phyloP scores from a whole-genome alignment of 495 filamentous ascomycete species.

The Penicillium longicatenatum region DNA sequence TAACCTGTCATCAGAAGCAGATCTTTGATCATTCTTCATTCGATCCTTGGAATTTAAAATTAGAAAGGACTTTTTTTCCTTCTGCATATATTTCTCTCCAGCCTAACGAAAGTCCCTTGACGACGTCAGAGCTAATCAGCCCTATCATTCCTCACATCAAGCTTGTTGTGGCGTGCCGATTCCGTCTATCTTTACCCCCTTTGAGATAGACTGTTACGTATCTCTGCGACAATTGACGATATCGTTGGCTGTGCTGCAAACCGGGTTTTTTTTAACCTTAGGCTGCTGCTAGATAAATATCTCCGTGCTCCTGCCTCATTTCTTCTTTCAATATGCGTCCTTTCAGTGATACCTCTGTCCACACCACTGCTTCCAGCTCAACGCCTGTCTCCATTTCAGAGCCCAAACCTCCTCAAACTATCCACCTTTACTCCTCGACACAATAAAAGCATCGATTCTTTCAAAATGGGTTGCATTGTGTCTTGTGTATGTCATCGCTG shows the following conservation, averaged over 20 bases:
- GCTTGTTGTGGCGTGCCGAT: neutral
- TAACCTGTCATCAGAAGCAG: neutral
- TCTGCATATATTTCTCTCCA: neutral
- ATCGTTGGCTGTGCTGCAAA: neutral
- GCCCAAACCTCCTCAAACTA: slow-evolving; percentile 20
- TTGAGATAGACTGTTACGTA: slow-evolving; percentile 23
- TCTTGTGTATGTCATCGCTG: slow-evolving; percentile 76
- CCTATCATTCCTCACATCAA: slow-evolving; percentile 16
- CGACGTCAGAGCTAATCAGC: slow-evolving; percentile 23
- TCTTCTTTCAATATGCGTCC: slow-evolving; percentile 33
- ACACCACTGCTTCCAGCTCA: slow-evolving; percentile 35
- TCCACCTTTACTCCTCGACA: slow-evolving; percentile 10
- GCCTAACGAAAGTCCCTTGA: neutral
- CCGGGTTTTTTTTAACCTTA: slow-evolving; percentile 7
- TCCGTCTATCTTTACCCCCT: slow-evolving; percentile 25
- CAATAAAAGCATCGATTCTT: neutral
- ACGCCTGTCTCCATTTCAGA: slow-evolving; percentile 15
- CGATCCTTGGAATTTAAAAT: slow-evolving; percentile 5
- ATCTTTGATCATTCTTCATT: slow-evolving; percentile 4
- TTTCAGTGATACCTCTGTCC: slow-evolving; percentile 34
- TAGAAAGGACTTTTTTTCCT: neutral
- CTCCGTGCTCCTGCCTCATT: neutral
- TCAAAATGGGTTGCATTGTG: slow-evolving; percentile 90
- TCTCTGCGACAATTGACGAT: slow-evolving; percentile 6
- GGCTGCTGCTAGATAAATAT: slow-evolving; percentile 13